Percentiles rank a stretch among this genome's conserved stretches.
Conservation (phyloP, 768 basidiomycete genomes). For the Tricholoma hemisulphureum region DNA sequence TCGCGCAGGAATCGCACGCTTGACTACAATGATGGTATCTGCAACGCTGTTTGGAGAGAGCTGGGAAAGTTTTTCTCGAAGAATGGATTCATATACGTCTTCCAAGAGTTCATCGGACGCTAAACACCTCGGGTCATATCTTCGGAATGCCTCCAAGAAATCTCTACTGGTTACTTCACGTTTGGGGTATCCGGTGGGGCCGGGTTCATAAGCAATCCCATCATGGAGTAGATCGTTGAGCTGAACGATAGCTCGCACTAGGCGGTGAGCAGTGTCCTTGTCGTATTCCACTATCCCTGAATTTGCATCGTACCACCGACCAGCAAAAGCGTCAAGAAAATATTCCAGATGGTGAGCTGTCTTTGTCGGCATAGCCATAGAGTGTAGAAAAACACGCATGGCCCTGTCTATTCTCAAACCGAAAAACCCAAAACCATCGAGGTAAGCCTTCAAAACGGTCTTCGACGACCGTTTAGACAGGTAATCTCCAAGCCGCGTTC, state of each 20-base stretch:
- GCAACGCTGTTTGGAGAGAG: conserved; percentile 46
- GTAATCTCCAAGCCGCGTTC: conserved; percentile 80
- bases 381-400: conserved; percentile 83
- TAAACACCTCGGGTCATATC: conserved; percentile 66
- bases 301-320: conserved; percentile 91
- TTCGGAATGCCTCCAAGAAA: conserved; percentile 81
- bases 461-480: conserved; percentile 73
- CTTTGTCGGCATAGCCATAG: conserved; percentile 57
- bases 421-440: conserved; percentile 85
- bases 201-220: conserved; percentile 60
- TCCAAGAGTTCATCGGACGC: conserved; percentile 75
- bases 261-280: conserved; percentile 72
- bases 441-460: conserved; percentile 74
- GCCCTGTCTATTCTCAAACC: conserved; percentile 86
- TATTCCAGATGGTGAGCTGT: conserved; percentile 52
- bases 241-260: conserved; percentile 80
- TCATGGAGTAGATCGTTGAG: conserved; percentile 87
- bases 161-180: conserved; percentile 69
- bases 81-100: conserved; percentile 77
- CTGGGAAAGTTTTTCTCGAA: conserved; percentile 68
- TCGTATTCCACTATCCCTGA: conserved; percentile 73
- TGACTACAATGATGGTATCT: conserved; percentile 64
- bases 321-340: conserved; percentile 80
- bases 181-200: conserved; percentile 50
- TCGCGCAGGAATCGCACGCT: conserved; percentile 69